phyloP scores from a whole-genome alignment of 2,329 filamentous ascomycete genomes.

The Fusarium sp. region DNA sequence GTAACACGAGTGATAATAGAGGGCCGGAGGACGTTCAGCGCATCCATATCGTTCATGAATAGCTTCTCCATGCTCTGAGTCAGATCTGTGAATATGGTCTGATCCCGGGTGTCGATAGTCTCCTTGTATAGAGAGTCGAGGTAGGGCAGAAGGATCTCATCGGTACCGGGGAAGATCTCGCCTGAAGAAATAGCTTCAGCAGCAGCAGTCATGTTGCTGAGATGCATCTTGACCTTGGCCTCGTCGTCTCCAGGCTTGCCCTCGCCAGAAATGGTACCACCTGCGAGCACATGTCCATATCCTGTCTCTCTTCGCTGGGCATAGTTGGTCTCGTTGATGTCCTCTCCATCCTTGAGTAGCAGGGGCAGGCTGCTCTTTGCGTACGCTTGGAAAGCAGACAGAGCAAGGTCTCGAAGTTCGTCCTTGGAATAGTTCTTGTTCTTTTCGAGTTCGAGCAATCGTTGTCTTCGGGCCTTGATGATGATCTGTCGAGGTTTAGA shows the following conservation, averaged over 20 bases:
- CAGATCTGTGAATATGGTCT: conserved; percentile 84
- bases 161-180: conserved; percentile 65
- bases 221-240: conserved; percentile 91
- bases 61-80: conserved; percentile 88
- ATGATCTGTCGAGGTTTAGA: conserved; percentile 60
- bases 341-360: conserved; percentile 57
- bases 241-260: conserved; percentile 78
- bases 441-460: conserved; percentile 81
- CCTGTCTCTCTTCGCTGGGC: conserved; percentile 60
- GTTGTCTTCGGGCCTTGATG: conserved; percentile 77
- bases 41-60: conserved; percentile 89
- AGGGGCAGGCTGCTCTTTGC: conserved; percentile 66
- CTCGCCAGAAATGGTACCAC: conserved; percentile 66
- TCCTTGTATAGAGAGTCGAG: conserved; percentile 78
- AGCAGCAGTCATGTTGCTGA: conserved; percentile 70
- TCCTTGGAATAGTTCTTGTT: conserved; percentile 71
- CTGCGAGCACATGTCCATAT: conserved; percentile 66
- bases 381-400: conserved; percentile 67
- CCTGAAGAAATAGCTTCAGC: conserved; percentile 61
- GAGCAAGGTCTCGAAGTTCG: conserved; percentile 60
- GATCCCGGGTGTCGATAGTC: conserved; percentile 70
- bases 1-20: conserved; percentile 90
- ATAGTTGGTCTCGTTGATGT: conserved; percentile 64
- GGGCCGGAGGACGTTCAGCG: conserved; percentile 85
- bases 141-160: conserved; percentile 82